Evolutionary conservation across 495 filamentous ascomycete species (phyloP), one percentile per base, ranked within the genome.

Genomic region (Penicillium parvum): DNA sequence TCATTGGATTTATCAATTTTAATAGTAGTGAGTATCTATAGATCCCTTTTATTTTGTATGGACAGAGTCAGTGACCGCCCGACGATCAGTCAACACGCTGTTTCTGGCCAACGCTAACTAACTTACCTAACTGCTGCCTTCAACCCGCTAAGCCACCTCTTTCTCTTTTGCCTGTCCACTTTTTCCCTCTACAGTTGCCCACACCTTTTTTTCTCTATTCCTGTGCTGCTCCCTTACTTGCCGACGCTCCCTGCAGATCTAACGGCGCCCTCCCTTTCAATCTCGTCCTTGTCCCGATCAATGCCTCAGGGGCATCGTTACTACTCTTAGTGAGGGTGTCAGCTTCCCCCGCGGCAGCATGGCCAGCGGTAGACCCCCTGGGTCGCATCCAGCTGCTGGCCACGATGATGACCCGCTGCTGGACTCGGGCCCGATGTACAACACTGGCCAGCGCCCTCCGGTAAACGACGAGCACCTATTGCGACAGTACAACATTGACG

Each of bases 391-490:
- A 71, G 72, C 58, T 65, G 61, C 72, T 74, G 76, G 64, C 68
- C 73, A 62, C 72, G 81, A 74, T 58, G 66, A 73, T 58, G 85
- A 90, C 61, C 77, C 89, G 41, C 77, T 95, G 58, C 84, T 91
- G 50, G 70, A 82, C 43, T 73, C 81, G 19, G 77, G 80, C 43
- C 78, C 86, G 11, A 60, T 77, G 16, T 91, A 95, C 62, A 82
- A 78, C 60, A 70, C 72, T 34, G 88, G 87, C 11, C 79, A 84
- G 53, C 72, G 76, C 29, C 81, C 86, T 23, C 78, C 84, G 4
- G 65, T 86, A 40, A 84, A 83, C 59, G 88, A 95, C 63, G 83
- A 92, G 35, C 78, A 85, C 40, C 73, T 92, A 12, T 68, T 88
- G 52, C 77, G 74, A 53, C 76, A 77, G 20, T 88, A 84, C 65